Evolutionary conservation across 495 filamentous ascomycete genomes (phyloP), one percentile per base, ranked within the genome.

Genomic region (Aspergillus steynii): DNA sequence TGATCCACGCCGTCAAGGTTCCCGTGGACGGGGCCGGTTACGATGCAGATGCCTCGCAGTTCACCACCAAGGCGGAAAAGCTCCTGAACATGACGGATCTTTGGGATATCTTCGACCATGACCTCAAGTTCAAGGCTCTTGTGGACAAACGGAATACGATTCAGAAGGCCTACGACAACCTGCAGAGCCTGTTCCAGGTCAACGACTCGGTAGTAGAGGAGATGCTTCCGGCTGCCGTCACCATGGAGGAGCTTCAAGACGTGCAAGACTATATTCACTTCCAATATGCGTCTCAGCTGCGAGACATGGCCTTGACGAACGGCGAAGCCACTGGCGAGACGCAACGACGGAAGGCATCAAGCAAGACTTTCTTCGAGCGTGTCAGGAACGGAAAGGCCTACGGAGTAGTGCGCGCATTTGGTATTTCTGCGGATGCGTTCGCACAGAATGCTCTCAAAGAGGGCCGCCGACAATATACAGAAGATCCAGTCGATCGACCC

Each of bases 181-280:
- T 99, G 10, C 88, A 87, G 60, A 75, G 74, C 5, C 66, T 78
- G 3, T 77, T 76, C 29, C 80, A 73, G 4, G 71, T 88, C 25
- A 65, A 74, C 10, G 78, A 83, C 51, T 61, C 63, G 56, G 85
- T 90, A 37, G 83, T 96, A 55, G 90, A 96, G n/a, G 88, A 91
- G 57, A 87, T 96, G 80, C 82, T 95, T 42, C 81, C 81, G 4
- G 74, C 84, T 37, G 93, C 92, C 3, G 82, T 83, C 5, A 91
- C 87, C 0, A 92, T 95, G 80, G 95, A 99, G 64, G 94, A 97
- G 68, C 79, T 99, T 14, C 96, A 99, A 69, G 95, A 99, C 74
- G 74, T 99, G 15, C 93, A 97, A 67, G 95, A 99, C 63, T 98
- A 97, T 67, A 80, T 99, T 56, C 91, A 98, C 73, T 99, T 98